phyloP scores from a whole-genome alignment of 768 basidiomycete genomes.

The Amanita rubescens region DNA sequence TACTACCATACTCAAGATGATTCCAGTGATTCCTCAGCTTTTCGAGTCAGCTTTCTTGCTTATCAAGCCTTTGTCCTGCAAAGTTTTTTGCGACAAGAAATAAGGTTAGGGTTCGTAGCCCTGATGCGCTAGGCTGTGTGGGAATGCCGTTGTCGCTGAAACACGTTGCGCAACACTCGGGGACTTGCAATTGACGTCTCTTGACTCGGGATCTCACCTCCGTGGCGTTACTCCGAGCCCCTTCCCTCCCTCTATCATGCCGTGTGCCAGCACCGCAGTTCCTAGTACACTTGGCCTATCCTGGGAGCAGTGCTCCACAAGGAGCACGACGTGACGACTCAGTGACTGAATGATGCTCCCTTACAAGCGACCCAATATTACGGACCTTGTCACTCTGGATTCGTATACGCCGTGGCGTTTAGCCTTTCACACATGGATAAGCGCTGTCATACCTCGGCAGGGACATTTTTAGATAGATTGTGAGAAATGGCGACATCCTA shows the following conservation, averaged over 20 bases:
- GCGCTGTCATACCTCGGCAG: slow-evolving; percentile 5
- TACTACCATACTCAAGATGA: neutral
- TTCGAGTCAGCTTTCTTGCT: neutral
- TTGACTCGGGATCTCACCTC: slow-evolving; percentile 3
- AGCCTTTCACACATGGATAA: neutral
- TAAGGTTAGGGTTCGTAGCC: slow-evolving; percentile 8
- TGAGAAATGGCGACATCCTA: neutral
- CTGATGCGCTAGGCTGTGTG: slow-evolving; percentile 6
- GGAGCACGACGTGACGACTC: too few relatives aligned
- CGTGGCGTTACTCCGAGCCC: neutral
- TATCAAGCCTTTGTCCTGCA: neutral
- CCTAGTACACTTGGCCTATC: neutral
- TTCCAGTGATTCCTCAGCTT: neutral
- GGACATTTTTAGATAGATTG: neutral
- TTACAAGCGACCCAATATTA: neutral
- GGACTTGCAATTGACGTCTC: neutral
- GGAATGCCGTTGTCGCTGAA: slow-evolving; percentile 4
- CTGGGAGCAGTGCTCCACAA: neutral
- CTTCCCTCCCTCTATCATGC: neutral
- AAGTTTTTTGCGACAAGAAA: neutral
- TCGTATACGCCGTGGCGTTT: neutral
- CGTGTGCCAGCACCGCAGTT: neutral
- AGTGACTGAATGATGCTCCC: neutral
- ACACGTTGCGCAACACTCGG: slow-evolving; percentile 7
- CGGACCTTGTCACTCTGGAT: neutral